Evolutionary conservation across 1,139 yeast species (phyloP).

Genomic region (Yamadazyma atmosphaerica): DNA sequence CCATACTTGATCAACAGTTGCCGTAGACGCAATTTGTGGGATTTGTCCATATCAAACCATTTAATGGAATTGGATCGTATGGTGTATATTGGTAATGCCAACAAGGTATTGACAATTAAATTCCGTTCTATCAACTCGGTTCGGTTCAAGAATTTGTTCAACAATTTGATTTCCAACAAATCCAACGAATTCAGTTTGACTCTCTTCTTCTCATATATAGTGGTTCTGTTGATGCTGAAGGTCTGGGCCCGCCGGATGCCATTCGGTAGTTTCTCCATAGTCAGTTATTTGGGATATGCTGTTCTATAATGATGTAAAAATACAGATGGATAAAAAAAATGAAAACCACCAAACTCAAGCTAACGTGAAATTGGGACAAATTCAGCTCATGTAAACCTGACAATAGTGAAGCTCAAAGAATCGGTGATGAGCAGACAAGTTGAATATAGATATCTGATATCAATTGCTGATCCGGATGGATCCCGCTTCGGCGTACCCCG

Average conservation of each 20-base stretch:
- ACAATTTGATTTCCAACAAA: constrained; percentile 10
- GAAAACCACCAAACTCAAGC: not conserved
- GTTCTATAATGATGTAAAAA: not conserved
- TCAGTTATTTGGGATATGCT: not conserved
- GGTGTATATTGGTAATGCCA: constrained; percentile 22
- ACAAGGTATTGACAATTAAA: constrained; percentile 15
- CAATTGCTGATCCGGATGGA: no score
- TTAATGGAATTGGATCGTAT: constrained; percentile 23
- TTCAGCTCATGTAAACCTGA: no score
- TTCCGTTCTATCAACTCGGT: constrained; percentile 12
- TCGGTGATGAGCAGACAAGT: no score
- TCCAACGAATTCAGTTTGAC: constrained; percentile 5
- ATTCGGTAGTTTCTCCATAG: constrained; percentile 1
- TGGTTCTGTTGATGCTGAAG: not conserved
- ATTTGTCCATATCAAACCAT: constrained; percentile 14
- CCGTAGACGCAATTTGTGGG: constrained; percentile 14
- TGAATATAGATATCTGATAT: no score
- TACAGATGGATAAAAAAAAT: not conserved
- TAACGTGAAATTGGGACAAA: not conserved
- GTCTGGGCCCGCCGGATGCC: constrained; percentile 1
- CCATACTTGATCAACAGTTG: constrained; percentile 15
- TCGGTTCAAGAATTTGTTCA: constrained; percentile 8
- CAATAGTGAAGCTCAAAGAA: no score
- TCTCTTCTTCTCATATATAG: constrained; percentile 2
- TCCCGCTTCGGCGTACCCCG: no score